Conservation (phyloP, 148 eudicot genomes). For the Arctostaphylos glauca region DNA sequence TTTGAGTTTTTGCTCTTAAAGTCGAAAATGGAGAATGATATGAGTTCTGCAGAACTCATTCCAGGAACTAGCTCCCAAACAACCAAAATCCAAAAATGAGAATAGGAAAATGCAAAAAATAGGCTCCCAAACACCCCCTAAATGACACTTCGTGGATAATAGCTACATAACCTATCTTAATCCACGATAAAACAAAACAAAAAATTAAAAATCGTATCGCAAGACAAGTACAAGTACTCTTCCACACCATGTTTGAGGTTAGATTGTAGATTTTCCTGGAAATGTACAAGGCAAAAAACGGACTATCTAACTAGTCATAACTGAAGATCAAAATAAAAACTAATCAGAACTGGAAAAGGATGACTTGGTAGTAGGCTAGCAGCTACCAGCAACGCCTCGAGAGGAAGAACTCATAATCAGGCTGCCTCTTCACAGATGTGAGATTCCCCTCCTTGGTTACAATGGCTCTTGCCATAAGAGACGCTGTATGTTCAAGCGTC, state of each 20-base stretch:
- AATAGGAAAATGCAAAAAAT: no score
- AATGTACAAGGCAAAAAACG: background rate
- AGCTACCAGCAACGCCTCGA: conserved; percentile 28
- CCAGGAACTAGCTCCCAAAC: no score
- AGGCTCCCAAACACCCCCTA: no score
- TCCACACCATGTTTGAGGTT: background rate
- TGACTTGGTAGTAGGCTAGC: background rate
- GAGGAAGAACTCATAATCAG: conserved; percentile 59
- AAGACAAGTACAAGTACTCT: background rate
- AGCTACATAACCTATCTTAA: no score
- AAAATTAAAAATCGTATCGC: no score
- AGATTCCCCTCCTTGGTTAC: conserved; percentile 34
- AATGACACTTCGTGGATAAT: no score
- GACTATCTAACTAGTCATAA: background rate
- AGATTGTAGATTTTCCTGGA: background rate
- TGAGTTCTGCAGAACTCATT: no score
- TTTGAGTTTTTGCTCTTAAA: no score
- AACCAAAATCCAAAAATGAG: no score
- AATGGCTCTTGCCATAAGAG: conserved; percentile 44
- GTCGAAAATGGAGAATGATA: no score
- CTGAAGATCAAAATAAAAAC: no score
- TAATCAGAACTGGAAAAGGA: background rate
- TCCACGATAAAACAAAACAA: no score
- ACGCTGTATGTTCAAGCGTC: conserved; percentile 47
- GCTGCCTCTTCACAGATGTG: conserved; percentile 37